phyloP scores from a whole-genome alignment of 768 basidiomycete genomes.

The Daedalea quercina region DNA sequence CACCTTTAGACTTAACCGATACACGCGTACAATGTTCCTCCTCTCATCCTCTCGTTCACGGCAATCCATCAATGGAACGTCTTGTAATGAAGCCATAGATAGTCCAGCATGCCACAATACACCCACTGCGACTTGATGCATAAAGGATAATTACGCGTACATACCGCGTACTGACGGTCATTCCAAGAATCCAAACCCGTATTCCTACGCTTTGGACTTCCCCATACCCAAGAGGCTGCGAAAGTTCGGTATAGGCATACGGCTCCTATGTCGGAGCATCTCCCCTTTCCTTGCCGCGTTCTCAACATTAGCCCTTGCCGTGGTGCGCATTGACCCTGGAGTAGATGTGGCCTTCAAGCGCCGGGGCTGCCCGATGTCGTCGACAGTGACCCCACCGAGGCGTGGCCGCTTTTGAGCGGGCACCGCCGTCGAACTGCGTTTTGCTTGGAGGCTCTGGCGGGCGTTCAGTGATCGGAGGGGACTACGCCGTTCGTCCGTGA shows the following conservation, averaged over 20 bases:
- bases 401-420: neutral
- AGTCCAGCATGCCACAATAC: too few species aligned
- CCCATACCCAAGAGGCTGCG: too few species aligned
- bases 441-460: constrained; percentile 11
- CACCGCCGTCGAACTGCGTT: constrained; percentile 5
- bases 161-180: too few species aligned
- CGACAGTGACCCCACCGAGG: constrained; percentile 2
- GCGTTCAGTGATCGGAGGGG: constrained; percentile 13
- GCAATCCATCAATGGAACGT: too few species aligned
- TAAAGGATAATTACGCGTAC: too few species aligned
- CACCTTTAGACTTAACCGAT: too few species aligned
- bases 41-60: too few species aligned
- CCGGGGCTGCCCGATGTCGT: constrained; percentile 8
- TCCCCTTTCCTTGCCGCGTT: constrained; percentile 2
- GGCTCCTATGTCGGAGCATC: constrained; percentile 5
- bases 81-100: too few species aligned
- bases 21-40: too few species aligned
- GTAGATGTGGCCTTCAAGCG: constrained; percentile 10
- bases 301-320: neutral
- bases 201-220: constrained; percentile 12
- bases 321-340: neutral
- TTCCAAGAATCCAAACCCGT: too few species aligned
- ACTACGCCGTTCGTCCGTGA: constrained; percentile 10
- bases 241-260: constrained; percentile 20
- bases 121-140: too few species aligned